A percentile compares a stretch with the other conserved stretches of the same genome.
phyloP scores from a whole-genome alignment of 2,329 filamentous ascomycete genomes.

The Colletotrichum limetticola region DNA sequence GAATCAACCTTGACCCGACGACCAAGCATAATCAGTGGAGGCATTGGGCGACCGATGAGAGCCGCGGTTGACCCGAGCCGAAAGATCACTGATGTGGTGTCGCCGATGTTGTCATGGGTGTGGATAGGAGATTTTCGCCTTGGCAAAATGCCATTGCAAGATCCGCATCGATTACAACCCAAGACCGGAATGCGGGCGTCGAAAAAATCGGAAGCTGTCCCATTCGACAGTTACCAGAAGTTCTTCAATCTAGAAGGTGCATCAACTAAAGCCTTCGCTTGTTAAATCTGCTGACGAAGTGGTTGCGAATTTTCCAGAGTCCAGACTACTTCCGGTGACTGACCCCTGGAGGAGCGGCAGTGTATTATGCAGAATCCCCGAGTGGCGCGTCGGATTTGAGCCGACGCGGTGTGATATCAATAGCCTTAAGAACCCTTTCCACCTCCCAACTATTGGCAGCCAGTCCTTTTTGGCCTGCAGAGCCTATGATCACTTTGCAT shows the following conservation, averaged over 20 bases:
- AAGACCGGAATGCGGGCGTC: slow-evolving; percentile 17
- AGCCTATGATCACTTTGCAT: background rate
- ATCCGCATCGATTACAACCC: slow-evolving; percentile 19
- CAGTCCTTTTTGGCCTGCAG: background rate
- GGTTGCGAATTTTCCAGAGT: background rate
- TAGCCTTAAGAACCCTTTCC: background rate
- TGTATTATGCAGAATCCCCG: background rate
- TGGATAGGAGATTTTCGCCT: background rate
- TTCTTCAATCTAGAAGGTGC: background rate
- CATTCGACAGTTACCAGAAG: background rate
- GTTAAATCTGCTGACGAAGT: background rate
- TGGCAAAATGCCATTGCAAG: background rate
- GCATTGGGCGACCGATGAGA: background rate
- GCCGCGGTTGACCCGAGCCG: slow-evolving; percentile 8
- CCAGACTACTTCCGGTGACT: background rate
- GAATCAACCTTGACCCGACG: slow-evolving; percentile 1
- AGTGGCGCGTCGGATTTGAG: background rate
- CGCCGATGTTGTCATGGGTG: slow-evolving; percentile 5
- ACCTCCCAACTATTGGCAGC: background rate
- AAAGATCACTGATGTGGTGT: background rate
- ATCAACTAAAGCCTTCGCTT: background rate
- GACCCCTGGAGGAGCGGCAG: background rate
- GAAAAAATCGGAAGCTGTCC: background rate
- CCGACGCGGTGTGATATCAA: background rate
- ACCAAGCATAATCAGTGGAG: background rate